Conservation (phyloP, 805 yeast genomes). For the Kodamaea kaohsiungensis region DNA sequence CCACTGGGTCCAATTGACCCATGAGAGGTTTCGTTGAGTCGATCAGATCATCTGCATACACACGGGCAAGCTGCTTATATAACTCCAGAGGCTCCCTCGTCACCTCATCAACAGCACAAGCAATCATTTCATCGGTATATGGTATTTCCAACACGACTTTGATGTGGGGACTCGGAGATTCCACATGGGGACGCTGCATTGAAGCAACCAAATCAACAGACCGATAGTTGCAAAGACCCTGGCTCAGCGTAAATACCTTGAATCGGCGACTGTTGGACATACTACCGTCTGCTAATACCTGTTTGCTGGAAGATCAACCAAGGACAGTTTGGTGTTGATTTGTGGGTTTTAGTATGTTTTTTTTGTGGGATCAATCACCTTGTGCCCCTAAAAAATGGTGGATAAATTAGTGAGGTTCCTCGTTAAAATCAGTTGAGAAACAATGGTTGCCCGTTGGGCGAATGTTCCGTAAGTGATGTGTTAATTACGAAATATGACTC, state of each 20-base stretch:
- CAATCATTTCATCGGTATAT: not conserved
- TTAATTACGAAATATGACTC: conserved; percentile 1
- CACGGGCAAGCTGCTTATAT: not conserved
- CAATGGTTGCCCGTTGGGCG: conserved; percentile 1
- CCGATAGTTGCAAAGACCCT: not conserved
- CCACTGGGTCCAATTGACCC: not conserved
- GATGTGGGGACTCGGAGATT: not conserved
- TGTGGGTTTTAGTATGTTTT: not conserved
- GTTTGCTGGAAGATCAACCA: not conserved
- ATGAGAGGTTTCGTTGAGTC: not conserved
- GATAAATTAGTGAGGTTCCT: not conserved
- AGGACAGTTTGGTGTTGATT: not conserved
- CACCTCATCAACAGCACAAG: not conserved
- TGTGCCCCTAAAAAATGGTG: not conserved
- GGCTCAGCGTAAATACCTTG: not conserved
- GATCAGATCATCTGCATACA: not conserved
- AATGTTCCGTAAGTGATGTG: not conserved
- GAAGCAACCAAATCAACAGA: not conserved
- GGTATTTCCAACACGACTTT: not conserved
- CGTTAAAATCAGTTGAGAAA: not conserved
- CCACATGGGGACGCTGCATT: not conserved
- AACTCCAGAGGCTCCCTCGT: not conserved
- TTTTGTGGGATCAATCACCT: not conserved
- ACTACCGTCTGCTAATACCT: not conserved
- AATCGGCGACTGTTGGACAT: not conserved